Percentiles rank a stretch among this genome's conserved stretches.
Conservation (phyloP, 306 rosid genomes). For the cucumber (Cucumis sativus) region Cucumber_9930_V3 NC_026657.2:16604001-16604500, state of each 20-base stretch:
- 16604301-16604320: too few relatives aligned
- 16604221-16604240: not conserved
- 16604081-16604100: not conserved
- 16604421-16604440: not conserved
- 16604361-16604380: too few relatives aligned
- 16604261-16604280: too few relatives aligned
- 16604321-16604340: too few relatives aligned
- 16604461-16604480: not conserved
- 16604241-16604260: too few relatives aligned
- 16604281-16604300: too few relatives aligned
- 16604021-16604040: conserved; percentile 33
- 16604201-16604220: not conserved
- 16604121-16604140: not conserved
- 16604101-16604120: not conserved
- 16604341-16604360: too few relatives aligned
- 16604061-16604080: conserved; percentile 22
- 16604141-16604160: not conserved
- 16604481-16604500: too few relatives aligned
- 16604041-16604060: conserved; percentile 75
- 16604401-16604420: not conserved
- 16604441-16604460: not conserved
- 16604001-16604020: conserved; percentile 66
- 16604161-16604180: not conserved
- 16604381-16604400: too few relatives aligned
- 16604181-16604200: not conserved